Conservation (phyloP, 306 rosid genomes). For the Corylus avellana region DNA sequence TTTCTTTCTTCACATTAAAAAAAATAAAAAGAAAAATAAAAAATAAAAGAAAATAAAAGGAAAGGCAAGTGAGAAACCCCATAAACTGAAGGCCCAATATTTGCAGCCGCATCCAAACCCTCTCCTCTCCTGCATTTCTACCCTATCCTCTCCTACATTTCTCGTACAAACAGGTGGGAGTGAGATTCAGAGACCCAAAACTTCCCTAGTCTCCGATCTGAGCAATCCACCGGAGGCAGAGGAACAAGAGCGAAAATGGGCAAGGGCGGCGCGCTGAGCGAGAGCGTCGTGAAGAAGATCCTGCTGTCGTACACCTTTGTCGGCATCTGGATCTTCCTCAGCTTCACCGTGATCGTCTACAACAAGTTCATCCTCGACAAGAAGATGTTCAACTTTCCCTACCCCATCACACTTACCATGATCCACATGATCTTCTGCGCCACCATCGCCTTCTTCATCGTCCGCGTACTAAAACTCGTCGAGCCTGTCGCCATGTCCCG, state of each 20-base stretch:
- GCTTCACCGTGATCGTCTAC: constrained; percentile 90
- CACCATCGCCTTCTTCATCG: constrained; percentile 60
- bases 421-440: constrained; percentile 96
- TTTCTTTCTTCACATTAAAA: no score
- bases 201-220: background rate
- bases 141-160: background rate
- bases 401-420: constrained; percentile 89
- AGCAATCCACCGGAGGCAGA: background rate
- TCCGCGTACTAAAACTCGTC: constrained; percentile 66
- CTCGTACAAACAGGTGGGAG: background rate
- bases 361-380: constrained; percentile 94
- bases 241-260: constrained; percentile 45
- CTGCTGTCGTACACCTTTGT: constrained; percentile 79
- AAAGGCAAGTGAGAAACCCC: background rate
- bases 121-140: background rate
- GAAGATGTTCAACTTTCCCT: constrained; percentile 92
- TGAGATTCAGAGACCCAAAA: background rate
- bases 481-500: constrained; percentile 79
- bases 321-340: constrained; percentile 81
- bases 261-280: constrained; percentile 74
- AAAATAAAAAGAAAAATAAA: no score
- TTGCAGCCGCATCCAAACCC: background rate
- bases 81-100: background rate
- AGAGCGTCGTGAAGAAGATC: constrained; percentile 76
- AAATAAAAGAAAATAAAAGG: background rate